phyloP scores from a whole-genome alignment of 2,329 filamentous ascomycete species.

The Chalaropsis thielavioides region DNA sequence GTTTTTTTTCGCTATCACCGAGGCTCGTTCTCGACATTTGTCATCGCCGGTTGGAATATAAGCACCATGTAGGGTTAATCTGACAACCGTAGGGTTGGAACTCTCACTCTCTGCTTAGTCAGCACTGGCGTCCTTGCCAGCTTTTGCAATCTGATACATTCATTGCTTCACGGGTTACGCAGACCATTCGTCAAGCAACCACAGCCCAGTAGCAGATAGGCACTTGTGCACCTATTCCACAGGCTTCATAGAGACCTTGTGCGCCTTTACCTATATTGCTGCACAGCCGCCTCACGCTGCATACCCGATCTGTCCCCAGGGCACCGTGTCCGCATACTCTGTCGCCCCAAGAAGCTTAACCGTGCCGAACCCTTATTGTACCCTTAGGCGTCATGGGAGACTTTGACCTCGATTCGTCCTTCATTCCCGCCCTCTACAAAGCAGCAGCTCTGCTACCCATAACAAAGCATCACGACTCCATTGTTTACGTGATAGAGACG shows the following conservation, averaged over 20 bases:
- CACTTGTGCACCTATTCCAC: background rate
- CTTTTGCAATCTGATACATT: slow-evolving; percentile 1
- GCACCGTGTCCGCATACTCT: no score
- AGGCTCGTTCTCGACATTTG: background rate
- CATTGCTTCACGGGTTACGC: background rate
- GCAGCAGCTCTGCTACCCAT: slow-evolving; percentile 75
- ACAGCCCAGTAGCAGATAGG: background rate
- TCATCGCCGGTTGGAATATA: background rate
- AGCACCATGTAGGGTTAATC: no score
- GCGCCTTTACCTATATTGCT: background rate
- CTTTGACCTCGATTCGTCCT: slow-evolving; percentile 40
- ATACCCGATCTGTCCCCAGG: background rate
- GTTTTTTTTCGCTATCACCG: background rate
- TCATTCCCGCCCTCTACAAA: slow-evolving; percentile 75
- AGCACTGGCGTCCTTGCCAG: background rate
- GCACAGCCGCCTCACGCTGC: background rate
- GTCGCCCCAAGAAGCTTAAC: no score
- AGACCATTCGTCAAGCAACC: background rate
- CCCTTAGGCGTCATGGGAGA: slow-evolving; percentile 34
- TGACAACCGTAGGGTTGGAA: no score
- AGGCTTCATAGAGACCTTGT: background rate
- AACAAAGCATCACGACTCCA: slow-evolving; percentile 59
- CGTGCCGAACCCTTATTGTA: slow-evolving; percentile 4
- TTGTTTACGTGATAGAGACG: slow-evolving; percentile 78
- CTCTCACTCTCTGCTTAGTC: background rate